phyloP scores from a whole-genome alignment of 129 eudicot species.

The Flaveria bidentis region DNA sequence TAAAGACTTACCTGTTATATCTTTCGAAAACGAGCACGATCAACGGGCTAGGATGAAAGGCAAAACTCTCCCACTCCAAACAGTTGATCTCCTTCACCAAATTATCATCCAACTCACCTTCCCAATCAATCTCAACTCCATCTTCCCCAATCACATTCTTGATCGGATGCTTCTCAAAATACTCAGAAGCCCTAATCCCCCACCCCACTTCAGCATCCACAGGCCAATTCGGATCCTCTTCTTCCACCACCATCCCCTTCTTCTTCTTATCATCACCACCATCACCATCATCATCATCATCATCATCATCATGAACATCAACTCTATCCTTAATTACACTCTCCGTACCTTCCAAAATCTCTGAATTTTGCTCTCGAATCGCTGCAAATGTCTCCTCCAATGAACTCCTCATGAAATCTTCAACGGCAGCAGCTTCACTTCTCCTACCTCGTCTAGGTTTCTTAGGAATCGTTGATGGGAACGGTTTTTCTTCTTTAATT shows the following conservation, averaged over 20 bases:
- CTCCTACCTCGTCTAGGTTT: conserved; percentile 84
- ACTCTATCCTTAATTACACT: conserved; percentile 47
- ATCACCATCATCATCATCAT: conserved; percentile 18
- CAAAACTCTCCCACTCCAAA: conserved; percentile 95
- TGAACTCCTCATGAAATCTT: conserved; percentile 68
- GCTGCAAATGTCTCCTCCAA: conserved; percentile 78
- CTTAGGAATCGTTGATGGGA: conserved; percentile 57
- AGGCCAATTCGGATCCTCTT: conserved; percentile 88
- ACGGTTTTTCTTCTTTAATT: conserved; percentile 36
- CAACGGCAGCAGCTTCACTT: conserved; percentile 85
- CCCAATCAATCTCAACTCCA: conserved; percentile 95
- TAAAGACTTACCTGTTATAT: conserved; percentile 60
- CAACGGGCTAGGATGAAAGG: conserved; percentile 93
- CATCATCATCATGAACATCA: conserved; percentile 17
- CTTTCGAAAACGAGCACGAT: conserved; percentile 90
- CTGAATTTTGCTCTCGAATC: conserved; percentile 70
- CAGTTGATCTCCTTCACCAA: conserved; percentile 87
- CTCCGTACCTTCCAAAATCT: conserved; percentile 45
- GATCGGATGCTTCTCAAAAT: conserved; percentile 80
- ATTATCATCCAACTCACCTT: conserved; percentile 86
- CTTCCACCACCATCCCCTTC: conserved; percentile 72
- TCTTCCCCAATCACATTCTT: conserved; percentile 84
- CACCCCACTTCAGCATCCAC: conserved; percentile 93
- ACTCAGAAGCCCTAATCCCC: conserved; percentile 96
- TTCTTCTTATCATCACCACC: conserved; percentile 24